phyloP scores from a whole-genome alignment of 257 asterid genomes.

The Salvia miltiorrhiza region DNA sequence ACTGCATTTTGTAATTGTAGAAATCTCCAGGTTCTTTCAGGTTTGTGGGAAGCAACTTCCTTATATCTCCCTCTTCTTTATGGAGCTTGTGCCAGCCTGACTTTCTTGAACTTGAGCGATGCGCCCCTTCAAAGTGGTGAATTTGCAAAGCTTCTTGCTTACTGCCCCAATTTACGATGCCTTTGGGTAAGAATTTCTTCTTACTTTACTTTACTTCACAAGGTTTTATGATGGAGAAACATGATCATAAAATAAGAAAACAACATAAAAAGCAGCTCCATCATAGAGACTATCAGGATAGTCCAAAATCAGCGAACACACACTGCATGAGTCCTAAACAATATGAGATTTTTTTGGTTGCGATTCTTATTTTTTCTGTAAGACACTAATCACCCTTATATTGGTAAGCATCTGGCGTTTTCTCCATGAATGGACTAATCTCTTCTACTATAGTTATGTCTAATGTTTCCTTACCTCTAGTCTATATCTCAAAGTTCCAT shows the following conservation, averaged over 20 bases:
- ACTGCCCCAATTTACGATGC: constrained; percentile 72
- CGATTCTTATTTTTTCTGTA: background rate
- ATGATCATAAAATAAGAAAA: background rate
- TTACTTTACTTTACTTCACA: background rate
- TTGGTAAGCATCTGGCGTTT: background rate
- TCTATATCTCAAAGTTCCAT: constrained; percentile 7
- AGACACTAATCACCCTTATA: background rate
- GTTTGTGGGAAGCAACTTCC: constrained; percentile 58
- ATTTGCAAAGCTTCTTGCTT: constrained; percentile 50
- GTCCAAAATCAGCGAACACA: background rate
- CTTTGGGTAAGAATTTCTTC: constrained; percentile 67
- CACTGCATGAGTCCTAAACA: background rate
- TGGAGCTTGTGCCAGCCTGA: constrained; percentile 63
- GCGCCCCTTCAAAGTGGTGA: constrained; percentile 60
- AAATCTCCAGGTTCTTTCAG: constrained; percentile 59
- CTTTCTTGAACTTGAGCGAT: constrained; percentile 65
- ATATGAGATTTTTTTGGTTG: background rate
- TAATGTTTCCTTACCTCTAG: background rate
- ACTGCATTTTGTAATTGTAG: constrained; percentile 49
- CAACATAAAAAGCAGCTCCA: background rate
- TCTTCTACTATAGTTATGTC: background rate
- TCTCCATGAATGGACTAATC: background rate
- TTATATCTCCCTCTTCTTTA: constrained; percentile 55
- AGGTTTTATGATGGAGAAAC: background rate
- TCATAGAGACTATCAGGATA: background rate